A percentile compares a stretch with the other conserved stretches of the same genome.
These are phyloP conservation scores for Ettlia oleoabundans DNA, from an alignment of 139 green algal species.

Conservation along the genomic window DNA sequence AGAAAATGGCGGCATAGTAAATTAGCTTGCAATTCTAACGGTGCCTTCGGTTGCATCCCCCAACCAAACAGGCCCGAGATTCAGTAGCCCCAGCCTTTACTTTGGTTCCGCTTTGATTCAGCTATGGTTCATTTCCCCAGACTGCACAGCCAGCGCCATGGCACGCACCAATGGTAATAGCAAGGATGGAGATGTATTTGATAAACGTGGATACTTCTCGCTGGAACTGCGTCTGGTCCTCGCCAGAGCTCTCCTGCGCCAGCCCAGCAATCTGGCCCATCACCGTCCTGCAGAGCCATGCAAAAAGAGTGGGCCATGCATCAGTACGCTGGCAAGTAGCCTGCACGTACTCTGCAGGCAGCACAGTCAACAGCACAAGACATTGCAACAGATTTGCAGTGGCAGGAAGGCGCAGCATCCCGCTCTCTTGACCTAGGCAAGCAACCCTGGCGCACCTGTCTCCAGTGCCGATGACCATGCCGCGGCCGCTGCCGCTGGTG, in stretches of 20 bases:
- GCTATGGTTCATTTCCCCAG: too few species aligned
- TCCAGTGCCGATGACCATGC: constrained; percentile 80
- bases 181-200: constrained; percentile 75
- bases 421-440: too few species aligned
- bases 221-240: constrained; percentile 68
- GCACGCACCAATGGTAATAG: constrained; percentile 75
- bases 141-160: too few species aligned
- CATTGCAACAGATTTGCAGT: background rate
- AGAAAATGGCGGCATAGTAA: background rate
- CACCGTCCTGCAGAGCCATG: constrained; percentile 71
- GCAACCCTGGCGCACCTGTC: constrained; percentile 33
- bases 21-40: too few species aligned
- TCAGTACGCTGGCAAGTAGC: too few species aligned
- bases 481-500: constrained; percentile 33
- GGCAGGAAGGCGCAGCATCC: background rate
- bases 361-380: too few species aligned
- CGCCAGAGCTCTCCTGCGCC: constrained; percentile 48
- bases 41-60: too few species aligned
- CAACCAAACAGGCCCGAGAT: too few species aligned
- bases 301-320: too few species aligned
- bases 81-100: too few species aligned
- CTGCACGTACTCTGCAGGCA: too few species aligned
- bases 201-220: constrained; percentile 87
- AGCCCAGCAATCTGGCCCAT: constrained; percentile 86
- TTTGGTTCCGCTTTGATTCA: too few species aligned